phyloP scores from a whole-genome alignment of 352 stramenopile genomes.

The Phytophthora tubulina region DNA sequence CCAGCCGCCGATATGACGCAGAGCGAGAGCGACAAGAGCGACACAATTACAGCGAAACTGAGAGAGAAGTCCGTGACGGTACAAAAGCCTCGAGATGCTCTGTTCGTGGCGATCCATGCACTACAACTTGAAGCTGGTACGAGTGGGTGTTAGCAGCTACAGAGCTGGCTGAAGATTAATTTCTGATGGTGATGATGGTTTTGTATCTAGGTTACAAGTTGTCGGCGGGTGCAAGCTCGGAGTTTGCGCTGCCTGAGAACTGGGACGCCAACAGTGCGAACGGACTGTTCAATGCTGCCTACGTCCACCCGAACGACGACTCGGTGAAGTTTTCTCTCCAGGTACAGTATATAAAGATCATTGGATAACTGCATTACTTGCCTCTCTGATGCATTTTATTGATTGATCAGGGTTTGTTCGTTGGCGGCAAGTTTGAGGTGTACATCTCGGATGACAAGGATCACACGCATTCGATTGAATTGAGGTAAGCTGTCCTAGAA shows the following conservation, averaged over 20 bases:
- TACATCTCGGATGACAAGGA: constrained; percentile 78
- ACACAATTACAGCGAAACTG: constrained; percentile 56
- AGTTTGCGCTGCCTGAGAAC: constrained; percentile 51
- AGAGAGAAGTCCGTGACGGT: constrained; percentile 56
- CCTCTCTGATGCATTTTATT: constrained; percentile 1
- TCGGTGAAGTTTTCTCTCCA: constrained; percentile 72
- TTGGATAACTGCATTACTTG: background rate
- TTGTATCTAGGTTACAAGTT: constrained; percentile 53
- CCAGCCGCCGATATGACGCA: constrained; percentile 2
- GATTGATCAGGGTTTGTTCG: constrained; percentile 66
- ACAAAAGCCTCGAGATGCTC: constrained; percentile 60
- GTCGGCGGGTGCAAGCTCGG: constrained; percentile 25
- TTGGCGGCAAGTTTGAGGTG: constrained; percentile 81
- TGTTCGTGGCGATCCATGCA: constrained; percentile 77
- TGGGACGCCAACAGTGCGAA: constrained; percentile 71
- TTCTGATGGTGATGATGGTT: constrained; percentile 12
- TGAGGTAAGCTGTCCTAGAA: constrained; percentile 49
- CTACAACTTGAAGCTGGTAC: constrained; percentile 79
- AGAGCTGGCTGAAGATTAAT: background rate
- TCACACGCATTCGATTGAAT: constrained; percentile 77
- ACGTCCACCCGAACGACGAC: constrained; percentile 62
- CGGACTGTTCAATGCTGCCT: constrained; percentile 69
- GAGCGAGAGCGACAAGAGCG: constrained; percentile 47
- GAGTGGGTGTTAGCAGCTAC: background rate
- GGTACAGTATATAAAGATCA: constrained; percentile 33